Evolutionary conservation across 2,329 filamentous ascomycete genomes (phyloP).

Genomic region (Falciphora oryzae): DNA sequence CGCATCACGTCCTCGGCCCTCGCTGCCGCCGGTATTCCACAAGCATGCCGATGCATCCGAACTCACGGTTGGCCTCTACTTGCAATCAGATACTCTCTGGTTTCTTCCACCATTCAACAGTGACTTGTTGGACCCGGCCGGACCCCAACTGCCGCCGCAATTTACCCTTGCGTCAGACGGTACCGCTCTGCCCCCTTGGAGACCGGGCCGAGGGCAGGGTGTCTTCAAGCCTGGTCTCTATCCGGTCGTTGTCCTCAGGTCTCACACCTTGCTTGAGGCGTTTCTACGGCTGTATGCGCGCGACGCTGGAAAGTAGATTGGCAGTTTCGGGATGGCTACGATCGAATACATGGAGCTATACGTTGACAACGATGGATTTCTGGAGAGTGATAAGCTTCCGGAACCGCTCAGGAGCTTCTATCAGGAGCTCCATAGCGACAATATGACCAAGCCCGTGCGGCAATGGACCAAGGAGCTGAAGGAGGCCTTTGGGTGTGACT

Average conservation of each 20-base stretch:
- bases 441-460: neutral
- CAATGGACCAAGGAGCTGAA: neutral
- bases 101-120: too few relatives aligned
- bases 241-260: neutral
- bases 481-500: neutral
- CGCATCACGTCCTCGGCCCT: too few relatives aligned
- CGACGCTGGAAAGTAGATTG: neutral
- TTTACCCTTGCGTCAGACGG: neutral
- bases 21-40: too few relatives aligned
- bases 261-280: neutral
- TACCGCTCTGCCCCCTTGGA: neutral
- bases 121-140: too few relatives aligned
- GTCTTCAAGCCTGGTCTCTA: neutral
- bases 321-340: neutral
- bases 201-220: neutral
- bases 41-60: too few relatives aligned
- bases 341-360: neutral
- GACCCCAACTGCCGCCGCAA: neutral
- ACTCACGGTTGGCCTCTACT: too few relatives aligned
- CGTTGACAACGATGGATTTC: neutral
- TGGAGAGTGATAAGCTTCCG: neutral
- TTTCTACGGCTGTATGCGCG: neutral
- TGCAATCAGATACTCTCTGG: too few relatives aligned
- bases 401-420: neutral
- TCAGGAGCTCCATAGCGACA: neutral